Evolutionary conservation across 1,284 basidiomycete genomes (phyloP), one percentile per base, ranked within the genome.

Genomic region (Pulchroboletus neoregius): DNA sequence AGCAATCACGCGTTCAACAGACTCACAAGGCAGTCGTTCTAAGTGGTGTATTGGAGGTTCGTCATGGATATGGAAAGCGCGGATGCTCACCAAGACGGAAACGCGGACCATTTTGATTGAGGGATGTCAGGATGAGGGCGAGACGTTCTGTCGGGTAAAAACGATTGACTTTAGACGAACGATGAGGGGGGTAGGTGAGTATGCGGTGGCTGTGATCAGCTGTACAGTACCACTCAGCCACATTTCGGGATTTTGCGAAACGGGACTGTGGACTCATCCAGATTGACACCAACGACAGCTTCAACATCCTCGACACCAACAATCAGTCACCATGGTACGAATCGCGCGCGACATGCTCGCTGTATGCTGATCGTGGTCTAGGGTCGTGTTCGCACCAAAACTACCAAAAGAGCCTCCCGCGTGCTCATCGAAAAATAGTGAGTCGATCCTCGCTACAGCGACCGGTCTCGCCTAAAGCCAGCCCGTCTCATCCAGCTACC

Each of bases 321-420:
- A 66, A 57, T 45, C 35, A 45, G 56, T 58, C 70, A 75, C 63
- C 53, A 82, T 82, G 80, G 79, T 81, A 45, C 2, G 45, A 4
- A n/a, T 31, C 27, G 1, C 20, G 4, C 7, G 2, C 18, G 8
- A 3, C 31, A 2, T 27, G 7, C 31, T 22, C 23, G 30, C 11
- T 4, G 10, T 23, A 18, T 43, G 32, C 49, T 58, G 1, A 44
- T 39, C 16, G 8, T 36, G 27, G 33, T 15, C 4, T 40, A 97
- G 95, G 96, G 96, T 75, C 94, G 95, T 68, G 95, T 99, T 78
- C 91, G 95, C 69, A 99, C 95, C 66, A 99, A 99, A 81, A 99
- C 95, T 61, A 95, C 94, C 72, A 99, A 99, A 84, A 91, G 95
- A 77, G 95, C 95, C 68, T 95, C 94, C 62, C 89, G 95, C 61